phyloP scores from a whole-genome alignment of 768 basidiomycete species.

The Favolaschia claudopus region DNA sequence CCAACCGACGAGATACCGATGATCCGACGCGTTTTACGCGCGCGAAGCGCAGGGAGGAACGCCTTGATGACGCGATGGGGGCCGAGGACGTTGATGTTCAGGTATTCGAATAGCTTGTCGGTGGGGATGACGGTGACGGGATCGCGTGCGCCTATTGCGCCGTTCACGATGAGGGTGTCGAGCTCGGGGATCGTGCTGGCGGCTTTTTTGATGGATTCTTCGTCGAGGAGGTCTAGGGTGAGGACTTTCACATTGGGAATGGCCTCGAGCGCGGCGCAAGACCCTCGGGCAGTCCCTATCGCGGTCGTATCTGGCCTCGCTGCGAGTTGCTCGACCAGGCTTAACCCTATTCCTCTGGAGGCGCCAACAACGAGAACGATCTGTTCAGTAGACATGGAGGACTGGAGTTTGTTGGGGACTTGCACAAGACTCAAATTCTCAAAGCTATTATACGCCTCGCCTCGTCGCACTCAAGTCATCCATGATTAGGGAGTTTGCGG shows the following conservation, averaged over 20 bases:
- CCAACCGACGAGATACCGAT: slow-evolving; percentile 25
- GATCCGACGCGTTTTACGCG: slow-evolving; percentile 25
- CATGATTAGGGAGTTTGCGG: too few relatives aligned
- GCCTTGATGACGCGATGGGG: slow-evolving; percentile 27
- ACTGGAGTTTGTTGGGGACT: too few relatives aligned
- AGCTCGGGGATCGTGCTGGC: slow-evolving; percentile 20
- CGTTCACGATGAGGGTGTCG: slow-evolving; percentile 29
- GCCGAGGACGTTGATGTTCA: slow-evolving; percentile 25
- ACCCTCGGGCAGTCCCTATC: slow-evolving; percentile 20
- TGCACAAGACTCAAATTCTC: too few relatives aligned
- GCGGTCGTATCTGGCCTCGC: slow-evolving; percentile 1
- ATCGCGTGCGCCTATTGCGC: slow-evolving; percentile 20
- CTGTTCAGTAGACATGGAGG: slow-evolving; percentile 17
- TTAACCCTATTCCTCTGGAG: slow-evolving; percentile 27
- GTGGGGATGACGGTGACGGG: slow-evolving; percentile 19
- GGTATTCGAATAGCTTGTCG: slow-evolving; percentile 12
- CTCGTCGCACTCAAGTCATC: too few relatives aligned
- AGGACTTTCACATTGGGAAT: slow-evolving; percentile 6
- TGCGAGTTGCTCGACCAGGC: slow-evolving; percentile 19
- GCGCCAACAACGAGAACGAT: slow-evolving; percentile 29
- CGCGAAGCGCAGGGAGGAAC: slow-evolving; percentile 28
- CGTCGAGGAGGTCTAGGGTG: slow-evolving; percentile 21
- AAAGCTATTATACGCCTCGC: too few relatives aligned
- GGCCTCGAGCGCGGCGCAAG: neutral
- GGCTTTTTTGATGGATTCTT: slow-evolving; percentile 17